These are phyloP conservation scores for Zymoseptoria ardabiliae DNA, from an alignment of 2,329 filamentous ascomycete genomes.

Conservation along the genomic window DNA sequence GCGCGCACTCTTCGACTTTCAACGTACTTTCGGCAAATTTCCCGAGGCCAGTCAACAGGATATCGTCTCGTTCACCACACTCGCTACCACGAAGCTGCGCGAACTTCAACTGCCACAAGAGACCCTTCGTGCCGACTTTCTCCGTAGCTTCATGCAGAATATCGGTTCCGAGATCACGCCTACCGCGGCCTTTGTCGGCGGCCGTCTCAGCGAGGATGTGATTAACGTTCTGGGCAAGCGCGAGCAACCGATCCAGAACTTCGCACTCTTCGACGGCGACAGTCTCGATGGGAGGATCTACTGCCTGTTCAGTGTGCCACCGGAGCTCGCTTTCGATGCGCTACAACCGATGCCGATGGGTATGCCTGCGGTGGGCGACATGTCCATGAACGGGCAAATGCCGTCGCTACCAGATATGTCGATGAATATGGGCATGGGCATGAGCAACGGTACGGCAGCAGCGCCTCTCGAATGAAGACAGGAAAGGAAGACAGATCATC, in stretches of 20 bases:
- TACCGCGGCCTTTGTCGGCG: conserved; percentile 81
- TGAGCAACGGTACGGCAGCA: neutral
- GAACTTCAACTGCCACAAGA: conserved; percentile 46
- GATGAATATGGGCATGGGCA: neutral
- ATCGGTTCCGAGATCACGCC: conserved; percentile 77
- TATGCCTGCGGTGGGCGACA: neutral
- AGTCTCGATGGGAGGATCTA: conserved; percentile 72
- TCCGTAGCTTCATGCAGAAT: conserved; percentile 81
- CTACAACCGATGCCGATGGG: conserved; percentile 6
- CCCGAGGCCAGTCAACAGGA: conserved; percentile 52
- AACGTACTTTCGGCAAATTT: conserved; percentile 36
- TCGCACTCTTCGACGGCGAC: conserved; percentile 84
- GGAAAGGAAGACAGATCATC: neutral
- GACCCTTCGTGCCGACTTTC: conserved; percentile 50
- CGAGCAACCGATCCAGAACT: conserved; percentile 93
- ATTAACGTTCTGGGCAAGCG: conserved; percentile 89
- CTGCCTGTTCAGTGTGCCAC: conserved; percentile 46
- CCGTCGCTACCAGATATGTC: neutral
- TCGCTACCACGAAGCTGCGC: conserved; percentile 71
- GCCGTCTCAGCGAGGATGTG: conserved; percentile 86
- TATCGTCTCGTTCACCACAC: conserved; percentile 65
- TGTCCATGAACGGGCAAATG: neutral
- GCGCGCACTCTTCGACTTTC: conserved; percentile 84
- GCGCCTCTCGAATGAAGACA: neutral
- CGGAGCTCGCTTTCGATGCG: conserved; percentile 15